phyloP scores from a whole-genome alignment of 1,284 basidiomycete species.

The Sporisorium sorghi region DNA sequence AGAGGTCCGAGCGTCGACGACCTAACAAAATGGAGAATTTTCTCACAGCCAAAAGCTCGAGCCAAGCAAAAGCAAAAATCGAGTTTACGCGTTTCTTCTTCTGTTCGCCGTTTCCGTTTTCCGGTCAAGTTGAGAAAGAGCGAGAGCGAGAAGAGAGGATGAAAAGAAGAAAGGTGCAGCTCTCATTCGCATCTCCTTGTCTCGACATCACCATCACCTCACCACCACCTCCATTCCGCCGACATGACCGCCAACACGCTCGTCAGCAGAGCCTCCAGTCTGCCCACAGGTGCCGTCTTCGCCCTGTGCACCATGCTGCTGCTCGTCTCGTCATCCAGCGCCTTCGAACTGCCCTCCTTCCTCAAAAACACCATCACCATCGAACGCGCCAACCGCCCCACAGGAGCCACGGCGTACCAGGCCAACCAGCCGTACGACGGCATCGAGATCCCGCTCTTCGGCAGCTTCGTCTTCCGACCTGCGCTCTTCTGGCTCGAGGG shows the following conservation, averaged over 20 bases:
- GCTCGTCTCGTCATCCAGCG: conserved; percentile 35
- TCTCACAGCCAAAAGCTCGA: conserved; percentile 12
- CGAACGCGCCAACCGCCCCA: conserved; percentile 20
- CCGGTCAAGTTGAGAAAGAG: conserved; percentile 11
- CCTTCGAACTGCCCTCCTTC: conserved; percentile 44
- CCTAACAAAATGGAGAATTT: conserved; percentile 1
- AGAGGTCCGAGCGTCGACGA: not conserved
- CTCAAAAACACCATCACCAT: conserved; percentile 6
- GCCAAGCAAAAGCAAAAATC: not conserved
- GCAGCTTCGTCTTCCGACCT: conserved; percentile 49
- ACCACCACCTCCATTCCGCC: not conserved
- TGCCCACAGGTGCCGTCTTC: conserved; percentile 35
- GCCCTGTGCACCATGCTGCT: conserved; percentile 46
- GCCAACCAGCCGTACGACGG: conserved; percentile 49
- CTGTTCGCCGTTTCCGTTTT: too few species aligned
- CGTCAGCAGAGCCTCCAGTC: conserved; percentile 1
- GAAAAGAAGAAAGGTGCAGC: not conserved
- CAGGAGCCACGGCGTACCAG: conserved; percentile 42
- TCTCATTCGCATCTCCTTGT: not conserved
- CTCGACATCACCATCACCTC: conserved; percentile 6
- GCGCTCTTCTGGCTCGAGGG: conserved; percentile 57
- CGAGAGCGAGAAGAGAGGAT: conserved; percentile 4
- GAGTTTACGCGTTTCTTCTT: conserved; percentile 18
- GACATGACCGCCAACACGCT: conserved; percentile 25
- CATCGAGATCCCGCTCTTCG: conserved; percentile 31